A percentile compares a stretch with the other conserved stretches of the same genome.
phyloP scores from a whole-genome alignment of 495 filamentous ascomycete species.

The Pyrenula aspistea region DNA sequence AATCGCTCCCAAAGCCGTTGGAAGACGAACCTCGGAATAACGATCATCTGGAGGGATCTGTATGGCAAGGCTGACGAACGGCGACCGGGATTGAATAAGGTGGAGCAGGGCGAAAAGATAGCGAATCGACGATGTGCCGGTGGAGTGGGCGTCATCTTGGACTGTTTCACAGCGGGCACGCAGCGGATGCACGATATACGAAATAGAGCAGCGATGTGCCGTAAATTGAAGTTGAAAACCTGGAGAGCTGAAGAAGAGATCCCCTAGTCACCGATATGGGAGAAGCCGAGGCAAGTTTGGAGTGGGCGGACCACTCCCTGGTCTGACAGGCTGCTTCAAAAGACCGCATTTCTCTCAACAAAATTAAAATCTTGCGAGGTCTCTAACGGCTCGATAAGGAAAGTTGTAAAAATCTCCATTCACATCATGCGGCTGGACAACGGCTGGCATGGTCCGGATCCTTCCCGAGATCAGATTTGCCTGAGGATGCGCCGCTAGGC shows the following conservation, averaged over 20 bases:
- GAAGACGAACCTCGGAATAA: background rate
- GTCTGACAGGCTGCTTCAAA: background rate
- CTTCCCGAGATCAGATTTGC: background rate
- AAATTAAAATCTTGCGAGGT: no score
- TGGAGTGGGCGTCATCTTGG: background rate
- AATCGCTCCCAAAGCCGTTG: background rate
- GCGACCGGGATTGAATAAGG: background rate
- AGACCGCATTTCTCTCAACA: background rate
- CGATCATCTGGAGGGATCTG: background rate
- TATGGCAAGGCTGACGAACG: background rate
- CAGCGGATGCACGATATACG: no score
- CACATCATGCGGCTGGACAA: background rate
- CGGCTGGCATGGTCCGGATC: background rate
- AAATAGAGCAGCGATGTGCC: no score
- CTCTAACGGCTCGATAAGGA: no score
- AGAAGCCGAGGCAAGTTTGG: background rate
- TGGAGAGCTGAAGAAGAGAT: background rate
- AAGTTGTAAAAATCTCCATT: background rate
- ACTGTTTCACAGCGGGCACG: background rate
- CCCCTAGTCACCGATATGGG: background rate
- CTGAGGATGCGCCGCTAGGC: background rate
- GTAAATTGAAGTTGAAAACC: background rate
- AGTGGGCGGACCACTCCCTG: background rate
- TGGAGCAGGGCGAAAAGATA: background rate
- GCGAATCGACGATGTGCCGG: background rate